Conservation (phyloP, 1,284 basidiomycete genomes). For the Ceratobasidium sp. region DNA sequence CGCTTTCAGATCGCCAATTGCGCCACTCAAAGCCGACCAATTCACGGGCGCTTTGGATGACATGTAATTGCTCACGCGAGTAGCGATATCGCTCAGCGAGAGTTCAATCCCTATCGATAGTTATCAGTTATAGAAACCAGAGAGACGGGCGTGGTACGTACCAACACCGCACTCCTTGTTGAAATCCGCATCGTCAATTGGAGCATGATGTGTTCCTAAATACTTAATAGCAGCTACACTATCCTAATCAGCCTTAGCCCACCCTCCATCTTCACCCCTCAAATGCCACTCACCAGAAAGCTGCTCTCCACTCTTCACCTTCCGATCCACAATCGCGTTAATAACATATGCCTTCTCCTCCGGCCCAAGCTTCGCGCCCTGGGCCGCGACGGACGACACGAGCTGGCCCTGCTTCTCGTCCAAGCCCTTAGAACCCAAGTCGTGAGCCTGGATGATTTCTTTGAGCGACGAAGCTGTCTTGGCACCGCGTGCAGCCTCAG, state of each 20-base stretch:
- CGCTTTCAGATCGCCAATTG: constrained; percentile 77
- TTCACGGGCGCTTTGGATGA: constrained; percentile 64
- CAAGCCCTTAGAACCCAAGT: constrained; percentile 62
- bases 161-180: constrained; percentile 89
- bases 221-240: constrained; percentile 81
- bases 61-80: constrained; percentile 71
- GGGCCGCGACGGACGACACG: constrained; percentile 74
- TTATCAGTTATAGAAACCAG: background rate
- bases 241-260: background rate
- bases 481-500: constrained; percentile 82
- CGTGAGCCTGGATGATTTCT: constrained; percentile 72
- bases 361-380: constrained; percentile 68
- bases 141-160: constrained; percentile 58
- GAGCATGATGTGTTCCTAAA: constrained; percentile 67
- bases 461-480: constrained; percentile 79
- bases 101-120: constrained; percentile 77
- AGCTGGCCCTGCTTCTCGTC: constrained; percentile 86
- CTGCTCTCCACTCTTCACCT: constrained; percentile 87
- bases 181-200: constrained; percentile 79
- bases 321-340: constrained; percentile 73
- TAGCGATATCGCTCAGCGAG: constrained; percentile 73
- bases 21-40: constrained; percentile 79
- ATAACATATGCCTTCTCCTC: constrained; percentile 76
- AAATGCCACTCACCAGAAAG: constrained; percentile 71
- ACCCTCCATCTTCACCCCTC: background rate